Percentiles rank a stretch among this genome's conserved stretches.
Evolutionary conservation across 345 rosid genomes (phyloP).

Genomic region (Gossypium sturtianum): DNA sequence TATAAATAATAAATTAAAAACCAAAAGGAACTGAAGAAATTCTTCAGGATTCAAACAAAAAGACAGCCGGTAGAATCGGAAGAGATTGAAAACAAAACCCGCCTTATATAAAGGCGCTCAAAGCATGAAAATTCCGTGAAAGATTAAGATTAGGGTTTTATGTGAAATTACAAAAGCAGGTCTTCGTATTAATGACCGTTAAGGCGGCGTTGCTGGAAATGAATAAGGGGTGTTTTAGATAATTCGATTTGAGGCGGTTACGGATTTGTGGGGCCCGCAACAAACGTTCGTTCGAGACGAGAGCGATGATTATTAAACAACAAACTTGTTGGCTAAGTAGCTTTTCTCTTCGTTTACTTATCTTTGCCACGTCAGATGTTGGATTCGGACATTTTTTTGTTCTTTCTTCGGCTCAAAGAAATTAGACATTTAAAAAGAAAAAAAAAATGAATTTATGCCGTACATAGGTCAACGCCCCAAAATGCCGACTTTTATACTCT

Average conservation of each 20-base stretch:
- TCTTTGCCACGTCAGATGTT: not conserved
- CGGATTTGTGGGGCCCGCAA: not conserved
- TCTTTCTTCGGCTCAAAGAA: slow-evolving; percentile 36
- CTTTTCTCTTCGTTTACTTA: not conserved
- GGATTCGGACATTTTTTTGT: not conserved
- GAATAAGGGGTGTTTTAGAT: not conserved
- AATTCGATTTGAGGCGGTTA: not conserved
- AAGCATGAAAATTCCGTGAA: not conserved
- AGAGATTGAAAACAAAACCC: not conserved
- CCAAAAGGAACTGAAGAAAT: not conserved
- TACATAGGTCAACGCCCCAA: not conserved
- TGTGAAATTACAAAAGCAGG: not conserved
- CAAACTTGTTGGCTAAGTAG: not conserved
- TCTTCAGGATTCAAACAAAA: too few relatives aligned
- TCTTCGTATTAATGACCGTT: not conserved
- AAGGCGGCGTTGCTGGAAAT: too few relatives aligned
- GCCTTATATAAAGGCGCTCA: not conserved
- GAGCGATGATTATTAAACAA: not conserved
- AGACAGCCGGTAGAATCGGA: not conserved
- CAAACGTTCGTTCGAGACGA: not conserved
- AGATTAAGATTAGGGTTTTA: not conserved
- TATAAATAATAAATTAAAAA: not conserved
- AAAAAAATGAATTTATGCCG: not conserved
- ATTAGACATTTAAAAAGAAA: not conserved
- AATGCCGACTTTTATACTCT: not conserved